A percentile compares a stretch with the other conserved stretches of the same genome.
These are phyloP conservation scores for Flaveria ramosissima DNA, from an alignment of 129 eudicot species.

Conservation along the genomic window DNA sequence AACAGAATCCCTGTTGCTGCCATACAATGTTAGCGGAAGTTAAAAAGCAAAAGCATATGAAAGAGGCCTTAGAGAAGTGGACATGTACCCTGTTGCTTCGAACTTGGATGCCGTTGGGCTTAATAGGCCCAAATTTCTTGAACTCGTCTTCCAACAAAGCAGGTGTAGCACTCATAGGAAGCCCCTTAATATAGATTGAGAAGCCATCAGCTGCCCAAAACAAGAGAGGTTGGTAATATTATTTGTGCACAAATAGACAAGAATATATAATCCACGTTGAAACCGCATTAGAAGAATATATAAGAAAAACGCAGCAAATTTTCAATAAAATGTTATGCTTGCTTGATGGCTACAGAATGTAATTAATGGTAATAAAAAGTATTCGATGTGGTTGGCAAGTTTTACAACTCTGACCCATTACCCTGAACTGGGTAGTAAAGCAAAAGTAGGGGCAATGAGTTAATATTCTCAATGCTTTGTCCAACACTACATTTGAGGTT, in stretches of 20 bases:
- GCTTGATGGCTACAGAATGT: not conserved
- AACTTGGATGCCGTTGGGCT: slow-evolving; percentile 86
- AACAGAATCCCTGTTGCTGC: slow-evolving; percentile 83
- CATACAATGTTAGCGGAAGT: slow-evolving; percentile 24
- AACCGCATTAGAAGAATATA: not conserved
- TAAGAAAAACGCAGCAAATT: not conserved
- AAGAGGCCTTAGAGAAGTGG: not conserved
- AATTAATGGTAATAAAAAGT: not conserved
- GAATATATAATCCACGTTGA: not conserved
- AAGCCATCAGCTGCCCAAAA: slow-evolving; percentile 65
- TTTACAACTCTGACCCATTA: not conserved
- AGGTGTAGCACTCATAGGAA: slow-evolving; percentile 65
- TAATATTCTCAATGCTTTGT: not conserved
- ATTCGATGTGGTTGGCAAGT: too few species aligned
- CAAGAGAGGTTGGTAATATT: not conserved
- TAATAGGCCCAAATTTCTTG: slow-evolving; percentile 77
- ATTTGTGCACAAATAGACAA: not conserved
- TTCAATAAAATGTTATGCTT: not conserved
- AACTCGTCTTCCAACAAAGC: slow-evolving; percentile 62
- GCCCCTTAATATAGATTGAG: slow-evolving; percentile 66
- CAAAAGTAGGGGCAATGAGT: not conserved
- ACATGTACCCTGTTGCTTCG: slow-evolving; percentile 67
- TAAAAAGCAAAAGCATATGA: not conserved
- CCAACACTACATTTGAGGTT: not conserved
- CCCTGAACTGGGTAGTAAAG: not conserved